phyloP scores from a whole-genome alignment of 768 basidiomycete genomes.

The Boletales sp. region DNA sequence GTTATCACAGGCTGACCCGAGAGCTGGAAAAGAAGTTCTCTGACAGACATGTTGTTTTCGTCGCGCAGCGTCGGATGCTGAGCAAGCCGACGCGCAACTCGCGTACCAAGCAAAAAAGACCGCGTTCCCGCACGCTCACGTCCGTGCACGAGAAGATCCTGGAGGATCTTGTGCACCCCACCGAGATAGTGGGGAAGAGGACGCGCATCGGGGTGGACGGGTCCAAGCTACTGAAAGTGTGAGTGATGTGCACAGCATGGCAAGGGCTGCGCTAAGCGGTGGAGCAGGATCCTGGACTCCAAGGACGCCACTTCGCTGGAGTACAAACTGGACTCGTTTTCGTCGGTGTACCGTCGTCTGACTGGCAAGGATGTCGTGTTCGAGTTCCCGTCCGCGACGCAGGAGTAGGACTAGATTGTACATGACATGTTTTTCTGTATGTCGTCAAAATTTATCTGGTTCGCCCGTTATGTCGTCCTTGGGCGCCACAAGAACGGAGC shows the following conservation, averaged over 20 bases:
- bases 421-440: constrained; percentile 29
- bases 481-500: constrained; percentile 22
- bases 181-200: constrained; percentile 98
- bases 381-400: constrained; percentile 79
- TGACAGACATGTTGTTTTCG: constrained; percentile 97
- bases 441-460: constrained; percentile 25
- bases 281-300: constrained; percentile 84
- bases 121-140: constrained; percentile 94
- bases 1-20: constrained; percentile 74
- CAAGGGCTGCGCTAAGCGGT: constrained; percentile 14
- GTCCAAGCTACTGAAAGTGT: constrained; percentile 97
- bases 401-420: constrained; percentile 52
- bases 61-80: constrained; percentile 97
- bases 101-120: constrained; percentile 92
- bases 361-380: constrained; percentile 97
- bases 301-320: constrained; percentile 98
- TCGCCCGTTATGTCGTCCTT: constrained; percentile 31
- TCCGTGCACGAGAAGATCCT: constrained; percentile 97
- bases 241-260: constrained; percentile 37
- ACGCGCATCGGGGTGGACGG: constrained; percentile 93
- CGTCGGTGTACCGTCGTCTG: constrained; percentile 91
- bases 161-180: constrained; percentile 98
- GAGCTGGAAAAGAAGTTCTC: constrained; percentile 99
- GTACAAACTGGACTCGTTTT: constrained; percentile 99
- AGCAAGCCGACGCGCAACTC: constrained; percentile 95